These are phyloP conservation scores for Aspergillus cejpii DNA, from an alignment of 2,329 filamentous ascomycete species.

Conservation along the genomic window DNA sequence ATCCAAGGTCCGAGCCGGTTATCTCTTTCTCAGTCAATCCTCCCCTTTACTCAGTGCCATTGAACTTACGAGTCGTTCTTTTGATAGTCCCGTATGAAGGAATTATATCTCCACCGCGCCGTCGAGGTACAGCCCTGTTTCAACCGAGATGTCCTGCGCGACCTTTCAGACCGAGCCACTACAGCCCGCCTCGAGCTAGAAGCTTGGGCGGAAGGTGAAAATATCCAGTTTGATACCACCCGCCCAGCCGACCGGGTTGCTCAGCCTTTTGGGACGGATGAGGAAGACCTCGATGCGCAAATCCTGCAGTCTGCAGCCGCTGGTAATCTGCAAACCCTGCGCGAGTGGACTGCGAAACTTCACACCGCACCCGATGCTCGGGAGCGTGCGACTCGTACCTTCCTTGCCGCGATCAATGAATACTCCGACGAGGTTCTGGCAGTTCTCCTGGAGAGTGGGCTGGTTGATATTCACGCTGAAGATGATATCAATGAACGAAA, in stretches of 20 bases:
- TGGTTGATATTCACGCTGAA: slow-evolving; percentile 86
- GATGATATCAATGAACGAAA: slow-evolving; percentile 98
- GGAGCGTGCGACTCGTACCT: slow-evolving; percentile 81
- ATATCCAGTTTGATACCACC: slow-evolving; percentile 68
- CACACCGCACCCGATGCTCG: slow-evolving; percentile 53
- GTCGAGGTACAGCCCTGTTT: slow-evolving; percentile 98
- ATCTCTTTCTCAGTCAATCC: neutral
- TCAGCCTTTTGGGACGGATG: slow-evolving; percentile 60
- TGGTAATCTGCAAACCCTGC: slow-evolving; percentile 68
- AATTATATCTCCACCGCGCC: slow-evolving; percentile 88
- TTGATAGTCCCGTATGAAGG: slow-evolving; percentile 79
- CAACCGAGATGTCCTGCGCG: slow-evolving; percentile 93
- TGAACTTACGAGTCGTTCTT: slow-evolving; percentile 27
- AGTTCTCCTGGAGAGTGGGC: slow-evolving; percentile 67
- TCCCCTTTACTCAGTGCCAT: slow-evolving; percentile 7
- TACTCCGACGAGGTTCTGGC: slow-evolving; percentile 70
- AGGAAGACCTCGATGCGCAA: slow-evolving; percentile 82
- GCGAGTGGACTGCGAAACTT: slow-evolving; percentile 73
- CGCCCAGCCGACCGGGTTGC: slow-evolving; percentile 37
- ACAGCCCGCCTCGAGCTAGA: slow-evolving; percentile 92
- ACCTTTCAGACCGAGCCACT: slow-evolving; percentile 91
- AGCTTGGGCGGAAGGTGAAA: slow-evolving; percentile 94
- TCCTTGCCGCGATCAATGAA: slow-evolving; percentile 81
- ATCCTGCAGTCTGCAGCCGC: slow-evolving; percentile 76
- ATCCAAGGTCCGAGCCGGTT: slow-evolving; percentile 60